These are phyloP conservation scores for Hylodesmum podocarpum DNA, from an alignment of 306 rosid species.

Conservation along the genomic window DNA sequence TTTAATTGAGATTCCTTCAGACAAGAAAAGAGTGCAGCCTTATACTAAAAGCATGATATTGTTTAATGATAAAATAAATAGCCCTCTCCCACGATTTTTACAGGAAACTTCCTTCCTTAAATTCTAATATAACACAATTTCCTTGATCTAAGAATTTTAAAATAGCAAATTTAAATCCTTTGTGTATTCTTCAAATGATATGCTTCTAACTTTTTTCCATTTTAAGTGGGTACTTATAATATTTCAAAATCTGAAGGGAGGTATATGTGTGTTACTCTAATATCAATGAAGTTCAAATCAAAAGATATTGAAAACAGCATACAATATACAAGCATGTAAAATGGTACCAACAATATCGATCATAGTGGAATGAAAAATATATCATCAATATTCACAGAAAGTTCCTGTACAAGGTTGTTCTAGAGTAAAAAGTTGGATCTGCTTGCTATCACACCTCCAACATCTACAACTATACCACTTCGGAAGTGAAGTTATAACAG, in stretches of 20 bases:
- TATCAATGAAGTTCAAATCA: neutral
- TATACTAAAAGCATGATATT: constrained; percentile 13
- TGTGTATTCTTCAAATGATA: neutral
- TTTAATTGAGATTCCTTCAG: constrained; percentile 14
- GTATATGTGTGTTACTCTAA: neutral
- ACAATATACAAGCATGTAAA: constrained; percentile 2
- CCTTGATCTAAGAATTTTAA: constrained; percentile 12
- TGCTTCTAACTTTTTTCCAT: constrained; percentile 2
- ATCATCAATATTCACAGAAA: neutral
- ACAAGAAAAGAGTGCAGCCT: neutral
- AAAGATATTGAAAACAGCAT: neutral
- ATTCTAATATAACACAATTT: constrained; percentile 11
- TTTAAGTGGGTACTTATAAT: neutral
- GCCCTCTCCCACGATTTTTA: neutral
- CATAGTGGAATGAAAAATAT: neutral
- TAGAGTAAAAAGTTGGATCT: neutral
- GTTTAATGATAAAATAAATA: neutral
- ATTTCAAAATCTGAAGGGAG: constrained; percentile 15
- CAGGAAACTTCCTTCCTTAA: neutral
- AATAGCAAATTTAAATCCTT: neutral
- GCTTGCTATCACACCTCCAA: constrained; percentile 21
- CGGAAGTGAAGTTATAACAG: neutral
- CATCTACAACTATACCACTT: constrained; percentile 4
- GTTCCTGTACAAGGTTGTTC: neutral
- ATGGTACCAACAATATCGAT: neutral